Base-by-base conservation (phyloP, 345 rosid species). In the Brassica nigra region DNA sequence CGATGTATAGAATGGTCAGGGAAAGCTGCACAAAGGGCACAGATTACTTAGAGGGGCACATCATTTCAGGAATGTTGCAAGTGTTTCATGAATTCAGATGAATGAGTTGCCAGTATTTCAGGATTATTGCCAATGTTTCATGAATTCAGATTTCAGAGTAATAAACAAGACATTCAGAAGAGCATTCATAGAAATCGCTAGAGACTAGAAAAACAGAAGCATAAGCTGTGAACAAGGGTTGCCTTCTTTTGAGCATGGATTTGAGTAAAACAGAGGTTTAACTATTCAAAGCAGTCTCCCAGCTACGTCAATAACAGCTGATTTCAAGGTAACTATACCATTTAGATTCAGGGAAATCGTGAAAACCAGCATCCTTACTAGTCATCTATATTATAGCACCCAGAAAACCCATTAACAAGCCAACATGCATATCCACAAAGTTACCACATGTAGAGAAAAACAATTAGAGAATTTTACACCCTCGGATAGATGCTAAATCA, bases 1-100 rank as follows among this genome's bases (percentile, higher is more conserved):
- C 99, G 1, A 95, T 91, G 83, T 89, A 91, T 79, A 93, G 87
- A 82, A 95, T 90, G 28, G 86, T 82, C 73, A 87, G 78, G 28
- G 97, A 82, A 85, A 92, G 97, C 99, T 95, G 93, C 90, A 85
- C 8, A 83, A 70, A 77, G 76, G 29, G 70, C 73, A 79, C 14
- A 47, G 59, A 36, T 42, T 66, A 44, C 44, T 77, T 69, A 73
- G 57, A 76, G 18, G 52, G 2, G 36, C 63, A 58, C 49, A 12
- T 36, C 67, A 28, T 52, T 28, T 49, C 59, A 62, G 6, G 16
- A 79, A 67, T 44, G 29, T 59, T 57, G 68, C 31, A 31, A 66
- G 37, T 66, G 30, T 57, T 55, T 14, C 33, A 39, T 28, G 61
- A 65, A 49, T 55, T 65, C 47, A 55, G 4, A 37, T 78, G n/a